Conservation (phyloP, 805 yeast genomes). For the Cyberlindnera nakhonratchasimensis region DNA sequence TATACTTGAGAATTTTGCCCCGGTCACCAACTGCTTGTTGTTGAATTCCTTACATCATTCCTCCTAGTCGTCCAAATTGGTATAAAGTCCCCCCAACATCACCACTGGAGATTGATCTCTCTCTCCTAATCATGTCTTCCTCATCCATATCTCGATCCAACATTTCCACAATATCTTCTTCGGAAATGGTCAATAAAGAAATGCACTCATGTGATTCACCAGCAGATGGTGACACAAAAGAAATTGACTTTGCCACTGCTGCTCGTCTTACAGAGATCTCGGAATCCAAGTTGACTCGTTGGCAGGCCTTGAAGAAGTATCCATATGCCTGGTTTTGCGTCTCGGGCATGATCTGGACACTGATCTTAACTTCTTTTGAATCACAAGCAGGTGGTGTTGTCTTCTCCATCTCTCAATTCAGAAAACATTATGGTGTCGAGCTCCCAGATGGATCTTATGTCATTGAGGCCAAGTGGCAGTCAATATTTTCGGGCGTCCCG, state of each 20-base stretch:
- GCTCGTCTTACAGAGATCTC: slow-evolving; percentile 1
- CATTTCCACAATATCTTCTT: too few species aligned
- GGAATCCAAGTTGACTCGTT: slow-evolving; percentile 10
- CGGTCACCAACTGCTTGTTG: too few species aligned
- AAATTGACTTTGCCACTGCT: background rate
- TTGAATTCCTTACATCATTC: too few species aligned
- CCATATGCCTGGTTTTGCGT: slow-evolving; percentile 43
- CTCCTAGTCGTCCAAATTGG: too few species aligned
- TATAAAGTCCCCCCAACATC: background rate
- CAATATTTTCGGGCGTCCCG: slow-evolving; percentile 33
- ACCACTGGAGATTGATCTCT: background rate
- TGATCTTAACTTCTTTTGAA: slow-evolving; percentile 42
- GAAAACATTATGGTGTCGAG: slow-evolving; percentile 33
- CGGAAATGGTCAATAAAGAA: too few species aligned
- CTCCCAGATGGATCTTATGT: slow-evolving; percentile 31
- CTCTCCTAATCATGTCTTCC: too few species aligned
- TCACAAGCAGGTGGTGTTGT: slow-evolving; percentile 35
- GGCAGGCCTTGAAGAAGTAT: slow-evolving; percentile 36
- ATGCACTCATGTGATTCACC: too few species aligned
- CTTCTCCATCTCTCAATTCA: slow-evolving; percentile 34
- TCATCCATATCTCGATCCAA: too few species aligned
- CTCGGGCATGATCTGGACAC: slow-evolving; percentile 35
- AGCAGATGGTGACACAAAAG: too few species aligned
- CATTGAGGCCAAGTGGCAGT: slow-evolving; percentile 42
- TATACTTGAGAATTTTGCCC: too few species aligned